Evolutionary conservation across 345 rosid species (phyloP).

Genomic region (Acer campestre): DNA sequence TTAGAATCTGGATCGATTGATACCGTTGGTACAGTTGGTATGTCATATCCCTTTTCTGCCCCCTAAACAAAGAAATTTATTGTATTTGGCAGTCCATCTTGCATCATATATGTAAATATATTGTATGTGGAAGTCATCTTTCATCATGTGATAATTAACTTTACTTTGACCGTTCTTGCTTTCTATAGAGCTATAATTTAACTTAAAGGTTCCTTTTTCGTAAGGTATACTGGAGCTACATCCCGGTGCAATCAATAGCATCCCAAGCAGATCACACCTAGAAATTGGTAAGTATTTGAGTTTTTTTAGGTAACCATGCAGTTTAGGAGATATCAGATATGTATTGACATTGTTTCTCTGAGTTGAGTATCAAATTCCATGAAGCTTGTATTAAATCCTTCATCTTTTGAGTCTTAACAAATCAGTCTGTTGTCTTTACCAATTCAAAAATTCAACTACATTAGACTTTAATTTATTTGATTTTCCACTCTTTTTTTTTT

Average conservation of each 20-base stretch:
- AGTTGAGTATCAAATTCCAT: neutral
- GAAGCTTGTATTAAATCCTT: neutral
- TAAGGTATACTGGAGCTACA: slow-evolving; percentile 83
- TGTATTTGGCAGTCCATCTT: neutral
- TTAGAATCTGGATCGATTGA: slow-evolving; percentile 84
- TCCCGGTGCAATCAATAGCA: slow-evolving; percentile 97
- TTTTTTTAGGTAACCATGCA: neutral
- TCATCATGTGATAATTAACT: neutral
- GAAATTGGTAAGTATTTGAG: slow-evolving; percentile 65
- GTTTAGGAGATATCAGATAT: too few relatives aligned
- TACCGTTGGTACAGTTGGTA: slow-evolving; percentile 96
- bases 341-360: neutral
- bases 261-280: slow-evolving; percentile 90
- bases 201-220: slow-evolving; percentile 6
- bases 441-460: neutral
- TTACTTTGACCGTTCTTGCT: neutral
- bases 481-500: neutral
- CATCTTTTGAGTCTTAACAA: neutral
- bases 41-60: slow-evolving; percentile 18
- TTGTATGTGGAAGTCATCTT: neutral
- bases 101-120: neutral
- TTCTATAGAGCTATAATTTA: neutral
- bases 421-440: neutral
- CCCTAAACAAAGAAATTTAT: neutral
- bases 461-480: neutral